Evolutionary conservation across 2,329 filamentous ascomycete genomes (phyloP).

Genomic region (Hypoxylon sp.): DNA sequence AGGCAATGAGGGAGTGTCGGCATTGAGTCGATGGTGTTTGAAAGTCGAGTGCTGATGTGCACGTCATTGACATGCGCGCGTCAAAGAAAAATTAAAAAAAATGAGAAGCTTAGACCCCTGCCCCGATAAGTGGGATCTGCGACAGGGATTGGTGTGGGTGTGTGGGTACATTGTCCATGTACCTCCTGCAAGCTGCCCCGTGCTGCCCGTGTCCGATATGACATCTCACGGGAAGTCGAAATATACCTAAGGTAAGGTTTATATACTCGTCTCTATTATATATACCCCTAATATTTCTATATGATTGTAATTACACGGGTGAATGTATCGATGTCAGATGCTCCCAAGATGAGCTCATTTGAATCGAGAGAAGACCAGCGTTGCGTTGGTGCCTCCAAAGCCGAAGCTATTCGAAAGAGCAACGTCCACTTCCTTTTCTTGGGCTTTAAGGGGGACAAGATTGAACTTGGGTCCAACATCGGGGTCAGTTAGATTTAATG

Average conservation of each 20-base stretch:
- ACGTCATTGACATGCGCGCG: slow-evolving; percentile 42
- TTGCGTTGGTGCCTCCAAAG: slow-evolving; percentile 96
- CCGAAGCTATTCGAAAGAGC: slow-evolving; percentile 96
- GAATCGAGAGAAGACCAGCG: slow-evolving; percentile 76
- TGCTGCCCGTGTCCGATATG: not conserved
- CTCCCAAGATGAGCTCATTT: not conserved
- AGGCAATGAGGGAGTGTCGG: slow-evolving; percentile 11
- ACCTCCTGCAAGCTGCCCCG: not conserved
- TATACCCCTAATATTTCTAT: no score
- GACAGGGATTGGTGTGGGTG: slow-evolving; percentile 27
- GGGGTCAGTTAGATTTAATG: slow-evolving; percentile 80
- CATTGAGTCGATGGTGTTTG: slow-evolving; percentile 11
- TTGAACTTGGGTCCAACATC: slow-evolving; percentile 82
- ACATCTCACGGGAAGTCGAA: no score
- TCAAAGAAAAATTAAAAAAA: slow-evolving; percentile 28
- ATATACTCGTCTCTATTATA: slow-evolving; percentile 8
- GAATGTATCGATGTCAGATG: not conserved
- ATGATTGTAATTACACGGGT: not conserved
- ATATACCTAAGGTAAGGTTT: no score
- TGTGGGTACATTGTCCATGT: slow-evolving; percentile 19
- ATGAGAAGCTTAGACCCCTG: slow-evolving; percentile 35
- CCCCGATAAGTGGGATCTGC: slow-evolving; percentile 25
- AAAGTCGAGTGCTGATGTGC: slow-evolving; percentile 20
- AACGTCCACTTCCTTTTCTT: slow-evolving; percentile 77
- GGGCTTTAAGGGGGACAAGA: slow-evolving; percentile 80